Percentiles rank a stretch among this genome's conserved stretches.
Evolutionary conservation across 495 filamentous ascomycete species (phyloP).

Genomic region (Cercophora newfieldiana): DNA sequence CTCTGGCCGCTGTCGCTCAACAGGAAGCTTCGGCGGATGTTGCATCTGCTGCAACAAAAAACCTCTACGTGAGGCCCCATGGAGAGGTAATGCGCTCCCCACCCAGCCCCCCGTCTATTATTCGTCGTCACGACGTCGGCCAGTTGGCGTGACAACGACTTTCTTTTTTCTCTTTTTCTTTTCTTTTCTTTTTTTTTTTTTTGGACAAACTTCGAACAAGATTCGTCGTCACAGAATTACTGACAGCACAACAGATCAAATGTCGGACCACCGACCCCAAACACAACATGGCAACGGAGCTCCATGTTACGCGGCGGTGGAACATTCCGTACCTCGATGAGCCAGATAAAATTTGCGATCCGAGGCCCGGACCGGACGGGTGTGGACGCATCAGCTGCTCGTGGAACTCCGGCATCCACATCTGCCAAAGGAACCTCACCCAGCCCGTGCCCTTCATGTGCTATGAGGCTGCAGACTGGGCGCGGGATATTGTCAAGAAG

Average conservation of each 20-base stretch:
- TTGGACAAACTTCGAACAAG: no score
- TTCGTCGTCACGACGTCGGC: no score
- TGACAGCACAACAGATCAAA: neutral
- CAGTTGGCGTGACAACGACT: neutral
- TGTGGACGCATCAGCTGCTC: slow-evolving; percentile 15
- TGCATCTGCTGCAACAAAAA: neutral
- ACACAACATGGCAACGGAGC: neutral
- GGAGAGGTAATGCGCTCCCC: no score
- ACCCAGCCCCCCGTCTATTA: no score
- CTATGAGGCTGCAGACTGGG: neutral
- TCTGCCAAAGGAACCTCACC: neutral
- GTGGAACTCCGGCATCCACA: slow-evolving; percentile 6
- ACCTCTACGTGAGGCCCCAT: neutral
- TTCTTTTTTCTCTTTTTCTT: neutral
- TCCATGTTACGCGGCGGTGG: neutral
- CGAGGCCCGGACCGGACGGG: neutral
- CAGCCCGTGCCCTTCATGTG: neutral
- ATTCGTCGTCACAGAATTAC: neutral
- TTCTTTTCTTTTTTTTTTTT: no score
- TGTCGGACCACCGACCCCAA: neutral
- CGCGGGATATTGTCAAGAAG: neutral
- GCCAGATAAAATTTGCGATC: neutral
- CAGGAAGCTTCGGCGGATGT: neutral
- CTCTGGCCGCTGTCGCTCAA: neutral
- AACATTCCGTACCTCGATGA: neutral